A percentile compares a stretch with the other conserved stretches of the same genome.
Evolutionary conservation across 805 yeast genomes (phyloP).

Genomic region (Yarrowia yakushimensis): DNA sequence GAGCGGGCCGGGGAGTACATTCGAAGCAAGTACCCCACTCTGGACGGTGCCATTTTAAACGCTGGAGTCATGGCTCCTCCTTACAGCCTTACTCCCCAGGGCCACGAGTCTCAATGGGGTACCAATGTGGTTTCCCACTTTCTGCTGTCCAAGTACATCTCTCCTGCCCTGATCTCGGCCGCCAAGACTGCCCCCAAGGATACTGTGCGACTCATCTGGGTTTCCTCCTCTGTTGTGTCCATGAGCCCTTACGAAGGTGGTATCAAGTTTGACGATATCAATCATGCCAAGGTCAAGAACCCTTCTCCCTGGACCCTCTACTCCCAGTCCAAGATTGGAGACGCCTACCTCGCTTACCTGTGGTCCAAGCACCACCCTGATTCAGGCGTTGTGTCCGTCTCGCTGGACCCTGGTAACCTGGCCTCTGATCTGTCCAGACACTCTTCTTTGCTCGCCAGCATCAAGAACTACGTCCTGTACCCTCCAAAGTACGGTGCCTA

Average conservation of each 20-base stretch:
- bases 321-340: conserved; percentile 46
- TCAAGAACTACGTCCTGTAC: conserved; percentile 26
- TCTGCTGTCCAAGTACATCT: conserved; percentile 42
- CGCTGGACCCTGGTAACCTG: conserved; percentile 46
- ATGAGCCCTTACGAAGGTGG: conserved; percentile 37
- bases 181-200: conserved; percentile 34
- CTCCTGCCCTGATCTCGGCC: conserved; percentile 41
- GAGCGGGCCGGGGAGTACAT: not conserved
- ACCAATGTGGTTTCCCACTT: conserved; percentile 49
- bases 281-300: conserved; percentile 30
- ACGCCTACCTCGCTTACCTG: conserved; percentile 40
- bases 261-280: conserved; percentile 40
- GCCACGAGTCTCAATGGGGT: conserved; percentile 47
- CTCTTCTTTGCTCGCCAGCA: not conserved
- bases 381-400: conserved; percentile 38
- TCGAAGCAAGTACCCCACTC: not conserved
- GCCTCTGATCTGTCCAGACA: conserved; percentile 40
- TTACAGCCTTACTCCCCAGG: conserved; percentile 42
- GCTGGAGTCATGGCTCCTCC: conserved; percentile 48
- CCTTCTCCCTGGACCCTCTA: conserved; percentile 34
- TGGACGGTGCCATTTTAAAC: conserved; percentile 38
- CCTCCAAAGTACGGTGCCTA: conserved; percentile 43
- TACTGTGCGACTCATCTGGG: conserved; percentile 46
- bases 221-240: conserved; percentile 43
- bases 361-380: conserved; percentile 40